Evolutionary conservation across 139 green algal species (phyloP), one percentile per base, ranked within the genome.

Genomic region (Chlorella sorokiniana): DNA sequence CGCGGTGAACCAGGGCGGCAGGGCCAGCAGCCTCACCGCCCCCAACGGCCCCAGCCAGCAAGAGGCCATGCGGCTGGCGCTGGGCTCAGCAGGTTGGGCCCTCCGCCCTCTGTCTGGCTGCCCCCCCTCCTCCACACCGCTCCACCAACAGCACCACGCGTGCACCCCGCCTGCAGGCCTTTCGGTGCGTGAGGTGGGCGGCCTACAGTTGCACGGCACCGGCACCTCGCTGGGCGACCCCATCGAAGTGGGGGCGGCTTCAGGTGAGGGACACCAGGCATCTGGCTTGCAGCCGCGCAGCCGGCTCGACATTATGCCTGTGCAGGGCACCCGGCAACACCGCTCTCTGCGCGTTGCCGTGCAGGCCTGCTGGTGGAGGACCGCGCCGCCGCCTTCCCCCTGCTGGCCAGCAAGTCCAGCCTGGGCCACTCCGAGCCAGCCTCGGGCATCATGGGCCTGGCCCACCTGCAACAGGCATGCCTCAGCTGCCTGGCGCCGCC

Each of bases 391-490:
- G 86, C 88, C 1, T 85, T 95, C 1, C 79, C 61, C 1, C 56
- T 98, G 73, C 79, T 89, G 18, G 88, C 91, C 37, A 91, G 90
- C 62, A 98, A 98, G 83, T 91, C 86, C 35, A 67, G 69, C n/a
- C 35, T 94, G 14, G 95, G 95, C 4, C 95, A 98, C 87, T 90
- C 91, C n/a, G 95, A 98, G 83, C 91, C 95, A 0, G 91, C 91
- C 3, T 95, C 95, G 5, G 95, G 95, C 35, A 38, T 93, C 6
- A 78, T 93, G 52, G 93, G 90, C 25, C 48, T 97, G 27, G 35
- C 10, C 35, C 89, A 35, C 76, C 87, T 73, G 63, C 69, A 78
- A 54, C 56, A 88, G 78, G 62, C 41, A 79, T 23, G n/a, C 10
- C 2, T 29, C 2, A 42, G 63, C n/a, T 41, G 44, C 45, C 3